A percentile compares a stretch with the other conserved stretches of the same genome.
Conservation (phyloP, 306 rosid species). For the Dalbergia cultrata region DNA sequence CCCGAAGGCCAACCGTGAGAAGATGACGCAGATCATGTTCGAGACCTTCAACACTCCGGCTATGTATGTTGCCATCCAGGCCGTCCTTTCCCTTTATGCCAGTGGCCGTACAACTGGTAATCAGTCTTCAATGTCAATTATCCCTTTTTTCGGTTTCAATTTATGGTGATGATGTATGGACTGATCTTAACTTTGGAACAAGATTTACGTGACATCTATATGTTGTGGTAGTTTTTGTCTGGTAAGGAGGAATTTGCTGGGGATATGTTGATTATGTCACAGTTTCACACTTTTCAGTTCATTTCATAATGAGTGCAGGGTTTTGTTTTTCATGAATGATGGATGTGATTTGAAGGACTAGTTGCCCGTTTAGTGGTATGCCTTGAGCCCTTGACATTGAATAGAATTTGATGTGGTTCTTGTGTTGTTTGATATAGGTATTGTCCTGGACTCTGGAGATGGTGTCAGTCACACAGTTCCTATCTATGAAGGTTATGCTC, state of each 20-base stretch:
- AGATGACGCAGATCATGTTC: conserved; percentile 66
- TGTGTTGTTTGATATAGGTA: conserved; percentile 48
- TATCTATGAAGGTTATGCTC: conserved; percentile 63
- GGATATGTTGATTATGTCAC: neutral
- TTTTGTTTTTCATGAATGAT: conserved; percentile 19
- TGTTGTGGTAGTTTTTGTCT: neutral
- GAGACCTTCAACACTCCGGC: conserved; percentile 80
- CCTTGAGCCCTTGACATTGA: conserved; percentile 32
- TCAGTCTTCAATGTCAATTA: neutral
- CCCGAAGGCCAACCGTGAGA: conserved; percentile 79
- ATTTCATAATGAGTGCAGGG: neutral
- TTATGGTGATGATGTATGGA: neutral
- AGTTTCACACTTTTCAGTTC: neutral
- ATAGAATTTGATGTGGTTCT: conserved; percentile 36
- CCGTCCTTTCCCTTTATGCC: conserved; percentile 86
- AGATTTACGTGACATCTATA: neutral
- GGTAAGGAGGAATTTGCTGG: conserved; percentile 5
- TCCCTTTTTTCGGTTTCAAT: neutral
- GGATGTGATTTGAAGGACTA: conserved; percentile 29
- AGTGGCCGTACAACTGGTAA: conserved; percentile 94
- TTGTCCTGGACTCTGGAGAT: conserved; percentile 63
- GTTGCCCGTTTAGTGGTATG: neutral
- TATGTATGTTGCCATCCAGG: conserved; percentile 84
- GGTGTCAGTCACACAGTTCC: conserved; percentile 66
- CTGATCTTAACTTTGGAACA: neutral